Base-by-base conservation (phyloP, 2,329 filamentous ascomycete genomes). In the Talaromyces sp. region DNA sequence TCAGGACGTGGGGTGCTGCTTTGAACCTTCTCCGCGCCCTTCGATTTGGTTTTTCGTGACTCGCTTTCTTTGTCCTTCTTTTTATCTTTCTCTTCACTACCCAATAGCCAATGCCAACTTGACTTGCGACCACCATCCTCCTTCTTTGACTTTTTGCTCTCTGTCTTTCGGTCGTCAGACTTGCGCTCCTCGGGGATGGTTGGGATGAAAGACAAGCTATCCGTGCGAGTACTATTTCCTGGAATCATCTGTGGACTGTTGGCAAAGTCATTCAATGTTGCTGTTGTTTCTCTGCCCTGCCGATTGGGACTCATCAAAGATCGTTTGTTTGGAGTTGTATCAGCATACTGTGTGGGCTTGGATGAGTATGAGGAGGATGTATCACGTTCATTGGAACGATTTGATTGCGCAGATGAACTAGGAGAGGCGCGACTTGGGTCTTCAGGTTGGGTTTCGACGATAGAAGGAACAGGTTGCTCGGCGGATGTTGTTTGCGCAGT, bases 1-100 rank as follows among this genome's bases (percentile, higher is more conserved):
- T 97, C 93, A 24, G 97, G 79, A 27, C 93, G 85, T 17, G 89
- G 87, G 62, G 87, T 91, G 64, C 87, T 91, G 64, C 96, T 92
- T 59, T 92, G 87, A 3, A 69, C 65, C 56, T 75, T 79, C 22
- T 79, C 77, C 1, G 77, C 72, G 62, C 64, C 82, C 85, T 60
- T 89, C 78, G 70, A 68, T 56, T 74, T 78, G 47, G 73, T 73
- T 48, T 78, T 75, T 68, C 85, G 87, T 1, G 82, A 76, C 65
- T 90, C 92, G 37, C 83, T 81, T 63, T 86, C 86, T 69, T 87
- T 91, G 52, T 88, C 75, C 42, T 75, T 75, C 51, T 75, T 73
- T 55, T 75, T 78, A 22, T 80, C 75, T 50, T 86, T 88, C 54
- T 92, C 88, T 49, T 93, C 89, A 37, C 82, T 81, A 35, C 82